Evolutionary conservation across 1,284 basidiomycete species (phyloP).

Genomic region (Tetrapyrgos nigripes): DNA sequence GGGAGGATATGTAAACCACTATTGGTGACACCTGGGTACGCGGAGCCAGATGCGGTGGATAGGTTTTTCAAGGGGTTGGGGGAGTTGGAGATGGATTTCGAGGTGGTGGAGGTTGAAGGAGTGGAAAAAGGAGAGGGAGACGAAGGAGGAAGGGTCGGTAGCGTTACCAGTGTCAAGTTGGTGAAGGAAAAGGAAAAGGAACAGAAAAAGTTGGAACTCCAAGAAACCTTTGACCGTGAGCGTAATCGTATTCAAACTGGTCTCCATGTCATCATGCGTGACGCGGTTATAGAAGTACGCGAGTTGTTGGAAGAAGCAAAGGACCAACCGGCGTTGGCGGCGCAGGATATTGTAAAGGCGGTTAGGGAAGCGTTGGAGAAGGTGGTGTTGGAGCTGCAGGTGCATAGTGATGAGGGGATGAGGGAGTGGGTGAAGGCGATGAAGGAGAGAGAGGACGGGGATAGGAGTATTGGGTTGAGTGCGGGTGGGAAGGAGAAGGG

Average conservation of each 20-base stretch:
- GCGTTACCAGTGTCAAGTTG: not conserved
- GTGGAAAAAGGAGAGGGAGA: too few species aligned
- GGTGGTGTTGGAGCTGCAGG: not conserved
- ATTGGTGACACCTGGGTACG: not conserved
- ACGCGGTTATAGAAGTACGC: not conserved
- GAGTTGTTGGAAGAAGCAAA: not conserved
- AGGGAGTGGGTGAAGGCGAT: not conserved
- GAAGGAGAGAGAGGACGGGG: not conserved
- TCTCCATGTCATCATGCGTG: not conserved
- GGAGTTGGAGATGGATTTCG: not conserved
- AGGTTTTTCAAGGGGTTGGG: not conserved
- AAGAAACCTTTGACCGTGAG: too few species aligned
- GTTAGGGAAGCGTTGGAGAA: not conserved
- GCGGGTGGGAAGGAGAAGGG: too few species aligned
- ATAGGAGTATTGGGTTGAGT: too few species aligned
- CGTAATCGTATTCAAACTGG: too few species aligned
- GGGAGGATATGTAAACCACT: not conserved
- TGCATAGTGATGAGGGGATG: not conserved
- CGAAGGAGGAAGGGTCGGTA: too few species aligned
- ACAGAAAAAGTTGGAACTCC: too few species aligned
- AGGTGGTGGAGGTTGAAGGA: not conserved
- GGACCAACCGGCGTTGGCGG: not conserved
- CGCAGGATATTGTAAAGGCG: not conserved
- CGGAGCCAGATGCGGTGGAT: not conserved
- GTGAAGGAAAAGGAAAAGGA: too few species aligned